Evolutionary conservation across 2,329 filamentous ascomycete species (phyloP), one percentile per base, ranked within the genome.

Genomic region (Colletotrichum truncatum): DNA sequence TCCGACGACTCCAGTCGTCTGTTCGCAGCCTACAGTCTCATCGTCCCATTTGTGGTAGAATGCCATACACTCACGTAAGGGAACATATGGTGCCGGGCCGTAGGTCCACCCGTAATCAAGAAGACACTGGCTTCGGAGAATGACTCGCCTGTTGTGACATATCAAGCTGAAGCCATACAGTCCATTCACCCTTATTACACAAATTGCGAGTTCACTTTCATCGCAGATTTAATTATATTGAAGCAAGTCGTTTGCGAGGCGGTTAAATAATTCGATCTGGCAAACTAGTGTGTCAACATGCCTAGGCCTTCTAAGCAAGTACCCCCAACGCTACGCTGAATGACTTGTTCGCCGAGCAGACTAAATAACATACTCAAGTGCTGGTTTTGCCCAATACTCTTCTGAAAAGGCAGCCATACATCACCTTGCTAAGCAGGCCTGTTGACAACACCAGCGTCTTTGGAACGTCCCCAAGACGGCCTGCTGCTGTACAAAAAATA

Each of bases 401-500:
- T 10, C 26, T 46, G 32, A 45, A 18, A 43, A 56, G 28, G 16
- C 21, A 26, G 16, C 28, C 43, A 30, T 49, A 34, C 48, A 28
- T 49, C 41, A 54, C 49, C 63, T 51, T 34, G 36, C 41, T 32
- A 23, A 43, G 34, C 43, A 49, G 49, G 43, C 49, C 23, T 41
- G 16, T 30, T 30, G 21, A 32, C n/a, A n/a, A n/a, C 16, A 16
- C 8, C 52, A 25, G 41, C 18, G 28, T 34, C 34, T 26, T 10
- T 34, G 36, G 16, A 26, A 23, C n/a, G 34, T 25, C 28, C 23
- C 23, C 53, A 23, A 51, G n/a, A 18, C 34, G 41, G 38, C 16
- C 25, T 36, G 58, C 30, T 12, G 39, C 26, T 51, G 57, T 63
- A 66, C 63, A 66, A 63, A 34, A 65, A 59, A 55, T 6, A 30